Percentiles rank a stretch among this genome's conserved stretches.
phyloP scores from a whole-genome alignment of 257 asterid species.

The Solanum habrochaites region DNA sequence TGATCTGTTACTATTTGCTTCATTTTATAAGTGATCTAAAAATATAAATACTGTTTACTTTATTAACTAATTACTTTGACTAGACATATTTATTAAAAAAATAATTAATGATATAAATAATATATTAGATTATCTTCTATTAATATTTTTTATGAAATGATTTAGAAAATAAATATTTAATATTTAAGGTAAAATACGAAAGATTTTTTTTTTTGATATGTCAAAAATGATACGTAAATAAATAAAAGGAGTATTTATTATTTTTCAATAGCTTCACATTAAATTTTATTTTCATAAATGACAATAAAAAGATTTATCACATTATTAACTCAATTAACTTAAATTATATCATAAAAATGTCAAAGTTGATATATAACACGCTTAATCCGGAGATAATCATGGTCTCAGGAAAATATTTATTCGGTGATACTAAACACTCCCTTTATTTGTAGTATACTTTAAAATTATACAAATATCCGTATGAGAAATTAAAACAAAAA shows the following conservation, averaged over 20 bases:
- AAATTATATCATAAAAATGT: background rate
- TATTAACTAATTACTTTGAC: no score
- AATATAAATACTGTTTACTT: background rate
- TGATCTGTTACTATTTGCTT: background rate
- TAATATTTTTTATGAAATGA: fast-evolving
- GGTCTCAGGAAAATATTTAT: no score
- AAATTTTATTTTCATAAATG: background rate
- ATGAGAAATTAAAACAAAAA: background rate
- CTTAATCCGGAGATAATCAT: background rate
- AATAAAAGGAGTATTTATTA: background rate
- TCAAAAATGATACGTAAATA: no score
- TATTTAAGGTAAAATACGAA: no score
- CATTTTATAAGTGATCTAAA: background rate
- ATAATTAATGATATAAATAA: no score
- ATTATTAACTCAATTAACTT: background rate
- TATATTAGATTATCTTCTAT: no score
- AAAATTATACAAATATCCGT: no score
- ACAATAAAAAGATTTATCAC: background rate
- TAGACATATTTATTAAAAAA: no score
- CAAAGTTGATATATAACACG: background rate
- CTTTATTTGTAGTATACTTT: no score
- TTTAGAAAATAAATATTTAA: no score
- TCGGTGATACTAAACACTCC: background rate
- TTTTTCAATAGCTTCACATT: background rate
- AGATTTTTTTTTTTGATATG: no score